Base-by-base conservation (phyloP, 176 grass and related monocot genomes). In the Rhipidocladum racemiflorum region DNA sequence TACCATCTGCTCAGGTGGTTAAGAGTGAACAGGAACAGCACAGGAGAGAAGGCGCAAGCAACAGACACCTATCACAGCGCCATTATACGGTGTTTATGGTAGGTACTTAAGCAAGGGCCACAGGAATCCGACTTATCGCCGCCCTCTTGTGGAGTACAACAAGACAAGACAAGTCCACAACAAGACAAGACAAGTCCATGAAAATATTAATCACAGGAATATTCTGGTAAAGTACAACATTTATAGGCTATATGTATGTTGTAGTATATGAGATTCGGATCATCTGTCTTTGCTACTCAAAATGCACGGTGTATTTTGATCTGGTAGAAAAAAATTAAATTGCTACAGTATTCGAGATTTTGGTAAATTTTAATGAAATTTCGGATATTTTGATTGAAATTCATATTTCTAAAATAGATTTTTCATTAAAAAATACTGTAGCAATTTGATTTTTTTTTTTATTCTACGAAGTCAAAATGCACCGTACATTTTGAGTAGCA, bases 141-240 rank as follows among this genome's bases (percentile, higher is more conserved):
- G 45, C 13, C 29, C 13, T 38, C 54, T 50, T 40, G 23, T 20
- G 49, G 66, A 49, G 24, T 61, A 34, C 54, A 23, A 21, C 55
- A 42, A 43, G 4, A 21, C 44, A 12, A 30, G 27, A 21, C 44
- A 12, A 30, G 27, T 12, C 48, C 27, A 50, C 54, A 23, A 21
- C 55, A 42, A 43, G 4, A n/a, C 44, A 30, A 53, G 43, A 21
- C 44, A 12, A 30, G 27, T 12, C 48, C 27, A 50, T 32, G 27
- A 8, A 20, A 29, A 43, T 35, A 74, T 72, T 43, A 25, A 74
- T 43, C 68, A 9, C 68, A 27, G 24, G 68, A 56, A 86, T 80
- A 43, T 80, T 72, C 35, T 63, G 18, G 27, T 21, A 12, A 80
- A 80, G 76, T 86, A 80, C 67, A 85, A 0, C 30, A 29, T 1